These are phyloP conservation scores for Chlamydomonas urium DNA, from an alignment of 139 green algal species.

Conservation along the genomic window DNA sequence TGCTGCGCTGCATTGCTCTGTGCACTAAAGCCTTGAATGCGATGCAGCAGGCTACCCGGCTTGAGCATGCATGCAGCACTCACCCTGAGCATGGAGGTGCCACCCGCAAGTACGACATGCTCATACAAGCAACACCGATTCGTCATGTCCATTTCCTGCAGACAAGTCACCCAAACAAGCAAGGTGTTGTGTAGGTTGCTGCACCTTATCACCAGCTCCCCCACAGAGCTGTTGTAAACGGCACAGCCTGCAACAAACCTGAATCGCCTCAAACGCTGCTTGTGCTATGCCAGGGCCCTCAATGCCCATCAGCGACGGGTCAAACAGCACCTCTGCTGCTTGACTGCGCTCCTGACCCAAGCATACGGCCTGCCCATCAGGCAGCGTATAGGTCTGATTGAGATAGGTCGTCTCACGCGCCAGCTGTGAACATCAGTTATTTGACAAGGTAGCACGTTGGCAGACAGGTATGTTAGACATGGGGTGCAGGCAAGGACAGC, in stretches of 20 bases:
- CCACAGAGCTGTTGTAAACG: background rate
- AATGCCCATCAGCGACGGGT: constrained; percentile 58
- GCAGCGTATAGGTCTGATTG: constrained; percentile 68
- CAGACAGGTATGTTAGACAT: too few species aligned
- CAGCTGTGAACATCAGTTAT: constrained; percentile 42
- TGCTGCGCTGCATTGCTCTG: background rate
- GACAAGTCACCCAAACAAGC: background rate
- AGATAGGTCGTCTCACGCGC: constrained; percentile 73
- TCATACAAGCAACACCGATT: constrained; percentile 70
- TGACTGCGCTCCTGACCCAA: constrained; percentile 75
- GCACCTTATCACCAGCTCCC: background rate
- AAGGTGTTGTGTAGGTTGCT: background rate
- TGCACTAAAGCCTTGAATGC: background rate
- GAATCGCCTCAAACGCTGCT: constrained; percentile 67
- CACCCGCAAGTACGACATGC: constrained; percentile 75
- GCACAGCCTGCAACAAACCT: constrained; percentile 24
- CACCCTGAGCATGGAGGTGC: constrained; percentile 65
- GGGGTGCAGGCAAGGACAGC: too few species aligned
- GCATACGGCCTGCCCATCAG: constrained; percentile 51
- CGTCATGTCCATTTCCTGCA: constrained; percentile 59
- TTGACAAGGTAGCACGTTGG: too few species aligned
- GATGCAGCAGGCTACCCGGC: background rate
- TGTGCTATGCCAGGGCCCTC: constrained; percentile 65
- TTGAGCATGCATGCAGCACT: background rate
- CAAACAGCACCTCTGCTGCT: constrained; percentile 66